These are phyloP conservation scores for Pulchroboletus neoregius DNA, from an alignment of 1,284 basidiomycete genomes.

Conservation along the genomic window DNA sequence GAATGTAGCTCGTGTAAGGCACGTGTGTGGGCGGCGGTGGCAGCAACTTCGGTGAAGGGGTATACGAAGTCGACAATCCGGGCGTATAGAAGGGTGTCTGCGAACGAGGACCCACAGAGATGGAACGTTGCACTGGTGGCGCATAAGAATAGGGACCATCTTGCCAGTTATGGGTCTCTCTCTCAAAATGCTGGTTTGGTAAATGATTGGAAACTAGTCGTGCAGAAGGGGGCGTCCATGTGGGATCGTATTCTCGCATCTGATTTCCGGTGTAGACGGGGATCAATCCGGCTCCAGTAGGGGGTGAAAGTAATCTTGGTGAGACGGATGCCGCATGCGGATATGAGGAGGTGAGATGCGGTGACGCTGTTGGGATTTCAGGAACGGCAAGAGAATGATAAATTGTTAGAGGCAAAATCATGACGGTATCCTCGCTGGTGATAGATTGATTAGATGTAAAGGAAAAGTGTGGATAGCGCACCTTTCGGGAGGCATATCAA, in stretches of 20 bases:
- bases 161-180: conserved; percentile 19
- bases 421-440: conserved; percentile 60
- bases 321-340: conserved; percentile 23
- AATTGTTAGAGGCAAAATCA: conserved; percentile 61
- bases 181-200: conserved; percentile 9
- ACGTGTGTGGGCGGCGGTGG: conserved; percentile 14
- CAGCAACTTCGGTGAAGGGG: conserved; percentile 18
- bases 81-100: conserved; percentile 16
- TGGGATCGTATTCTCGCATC: conserved; percentile 9
- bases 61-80: conserved; percentile 13
- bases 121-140: conserved; percentile 18
- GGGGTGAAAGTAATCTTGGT: conserved; percentile 19
- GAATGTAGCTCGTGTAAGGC: conserved; percentile 7
- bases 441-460: conserved; percentile 14
- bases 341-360: conserved; percentile 15
- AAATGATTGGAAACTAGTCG: conserved; percentile 7
- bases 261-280: conserved; percentile 11
- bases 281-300: conserved; percentile 10
- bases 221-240: conserved; percentile 5
- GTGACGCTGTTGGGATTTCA: conserved; percentile 33
- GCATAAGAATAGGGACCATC: conserved; percentile 10
- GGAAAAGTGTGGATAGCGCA: conserved; percentile 13
- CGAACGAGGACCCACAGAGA: conserved; percentile 15
- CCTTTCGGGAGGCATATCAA: conserved; percentile 31
- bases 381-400: conserved; percentile 57